Conservation (phyloP, 2,329 filamentous ascomycete genomes). For the Phyllosticta paracitricarpa region DNA sequence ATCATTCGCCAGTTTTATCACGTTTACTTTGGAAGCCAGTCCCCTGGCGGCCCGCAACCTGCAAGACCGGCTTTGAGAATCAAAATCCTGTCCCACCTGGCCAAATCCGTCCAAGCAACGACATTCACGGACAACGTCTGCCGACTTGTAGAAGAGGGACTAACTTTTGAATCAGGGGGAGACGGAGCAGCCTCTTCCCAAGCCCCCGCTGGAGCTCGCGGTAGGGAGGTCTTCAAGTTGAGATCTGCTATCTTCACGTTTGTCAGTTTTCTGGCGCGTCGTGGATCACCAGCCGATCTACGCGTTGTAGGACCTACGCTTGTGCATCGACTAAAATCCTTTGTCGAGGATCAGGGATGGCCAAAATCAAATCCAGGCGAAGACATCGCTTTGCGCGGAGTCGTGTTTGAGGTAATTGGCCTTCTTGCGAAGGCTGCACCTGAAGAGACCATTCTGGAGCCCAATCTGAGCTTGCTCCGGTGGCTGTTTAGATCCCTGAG, state of each 20-base stretch:
- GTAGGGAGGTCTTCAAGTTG: constrained; percentile 68
- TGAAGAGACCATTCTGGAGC: constrained; percentile 43
- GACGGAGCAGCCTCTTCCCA: constrained; percentile 23
- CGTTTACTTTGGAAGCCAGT: constrained; percentile 51
- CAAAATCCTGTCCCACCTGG: constrained; percentile 64
- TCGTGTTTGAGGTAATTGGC: constrained; percentile 86
- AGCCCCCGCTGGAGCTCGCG: constrained; percentile 34
- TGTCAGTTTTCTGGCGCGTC: constrained; percentile 74
- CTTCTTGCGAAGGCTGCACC: constrained; percentile 61
- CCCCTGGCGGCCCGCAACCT: constrained; percentile 10
- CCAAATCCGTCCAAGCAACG: constrained; percentile 66
- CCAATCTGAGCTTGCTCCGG: constrained; percentile 47
- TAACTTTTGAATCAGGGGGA: constrained; percentile 6
- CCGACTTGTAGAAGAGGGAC: constrained; percentile 52
- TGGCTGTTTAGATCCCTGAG: constrained; percentile 81
- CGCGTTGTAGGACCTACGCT: constrained; percentile 56
- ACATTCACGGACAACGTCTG: constrained; percentile 59
- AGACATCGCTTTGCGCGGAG: constrained; percentile 58
- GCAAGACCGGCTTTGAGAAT: constrained; percentile 62
- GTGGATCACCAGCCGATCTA: constrained; percentile 54
- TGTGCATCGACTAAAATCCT: constrained; percentile 59
- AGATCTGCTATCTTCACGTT: constrained; percentile 77
- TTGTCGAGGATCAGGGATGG: constrained; percentile 76
- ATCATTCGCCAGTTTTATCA: constrained; percentile 59
- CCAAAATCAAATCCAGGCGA: constrained; percentile 50